These are phyloP conservation scores for Euphorbia peplus DNA, from an alignment of 345 rosid species.

Conservation along the genomic window DNA sequence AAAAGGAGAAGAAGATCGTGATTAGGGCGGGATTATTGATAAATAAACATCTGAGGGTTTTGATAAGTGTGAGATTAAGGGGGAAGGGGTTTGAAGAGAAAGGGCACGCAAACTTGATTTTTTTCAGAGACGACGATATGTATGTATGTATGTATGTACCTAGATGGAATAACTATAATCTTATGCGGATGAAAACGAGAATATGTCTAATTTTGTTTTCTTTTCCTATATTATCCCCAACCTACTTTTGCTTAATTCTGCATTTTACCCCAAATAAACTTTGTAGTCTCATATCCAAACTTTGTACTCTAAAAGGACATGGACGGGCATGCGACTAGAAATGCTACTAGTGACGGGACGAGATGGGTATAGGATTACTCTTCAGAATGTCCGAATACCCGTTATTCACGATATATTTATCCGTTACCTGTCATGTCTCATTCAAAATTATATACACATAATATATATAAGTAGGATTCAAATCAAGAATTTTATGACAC, in stretches of 20 bases:
- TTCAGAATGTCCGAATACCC: no score
- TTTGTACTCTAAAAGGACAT: no score
- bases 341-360: no score
- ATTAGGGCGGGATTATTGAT: slow-evolving; percentile 12
- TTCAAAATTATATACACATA: no score
- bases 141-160: no score
- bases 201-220: not conserved
- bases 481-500: no score
- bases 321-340: no score
- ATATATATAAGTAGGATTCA: no score
- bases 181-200: slow-evolving; percentile 15
- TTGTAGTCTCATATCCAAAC: no score
- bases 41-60: slow-evolving; percentile 10
- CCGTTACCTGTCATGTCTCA: no score
- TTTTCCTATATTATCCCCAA: not conserved
- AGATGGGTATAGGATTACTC: no score
- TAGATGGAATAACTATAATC: slow-evolving; percentile 10
- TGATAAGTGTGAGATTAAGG: slow-evolving; percentile 9
- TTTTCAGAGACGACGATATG: slow-evolving; percentile 4
- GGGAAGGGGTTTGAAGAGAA: slow-evolving; percentile 9
- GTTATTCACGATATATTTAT: no score
- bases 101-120: slow-evolving; percentile 9
- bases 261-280: not conserved
- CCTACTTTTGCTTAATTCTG: not conserved
- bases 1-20: slow-evolving; percentile 30